These are phyloP conservation scores for Geosmithia flava DNA, from an alignment of 2,329 filamentous ascomycete species.

Conservation along the genomic window DNA sequence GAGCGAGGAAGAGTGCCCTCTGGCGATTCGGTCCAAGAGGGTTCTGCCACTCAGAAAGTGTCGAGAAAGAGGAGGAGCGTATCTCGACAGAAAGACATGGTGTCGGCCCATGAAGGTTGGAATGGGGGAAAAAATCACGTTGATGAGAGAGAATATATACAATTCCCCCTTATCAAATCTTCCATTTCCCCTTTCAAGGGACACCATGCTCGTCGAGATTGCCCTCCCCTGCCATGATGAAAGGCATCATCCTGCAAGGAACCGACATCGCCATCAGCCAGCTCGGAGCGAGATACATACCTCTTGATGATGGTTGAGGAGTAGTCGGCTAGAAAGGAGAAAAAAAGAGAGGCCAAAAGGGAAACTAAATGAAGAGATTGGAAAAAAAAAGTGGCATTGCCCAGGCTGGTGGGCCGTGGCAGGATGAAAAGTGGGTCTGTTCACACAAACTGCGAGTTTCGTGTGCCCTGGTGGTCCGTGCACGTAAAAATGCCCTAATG, in stretches of 20 bases:
- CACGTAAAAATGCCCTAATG: constrained; percentile 31
- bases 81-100: constrained; percentile 26
- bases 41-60: constrained; percentile 53
- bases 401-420: background rate
- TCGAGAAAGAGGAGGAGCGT: constrained; percentile 47
- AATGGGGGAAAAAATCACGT: background rate
- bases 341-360: constrained; percentile 5
- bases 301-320: constrained; percentile 19
- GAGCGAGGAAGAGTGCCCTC: constrained; percentile 61
- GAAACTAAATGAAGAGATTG: background rate
- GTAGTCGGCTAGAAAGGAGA: constrained; percentile 8
- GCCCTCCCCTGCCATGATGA: constrained; percentile 47
- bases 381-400: constrained; percentile 2
- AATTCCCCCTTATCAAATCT: background rate
- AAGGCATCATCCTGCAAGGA: constrained; percentile 26
- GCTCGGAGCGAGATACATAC: constrained; percentile 25
- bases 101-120: background rate
- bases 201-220: constrained; percentile 32
- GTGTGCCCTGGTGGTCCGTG: constrained; percentile 29
- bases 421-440: background rate
- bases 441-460: constrained; percentile 6
- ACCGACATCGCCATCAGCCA: constrained; percentile 13
- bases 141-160: no score
- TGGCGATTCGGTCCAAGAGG: constrained; percentile 36
- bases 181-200: constrained; percentile 2